Percentiles rank a stretch among this genome's conserved stretches.
Conservation (phyloP, 176 grass and related monocot species). For the Rhipidocladum racemiflorum region DNA sequence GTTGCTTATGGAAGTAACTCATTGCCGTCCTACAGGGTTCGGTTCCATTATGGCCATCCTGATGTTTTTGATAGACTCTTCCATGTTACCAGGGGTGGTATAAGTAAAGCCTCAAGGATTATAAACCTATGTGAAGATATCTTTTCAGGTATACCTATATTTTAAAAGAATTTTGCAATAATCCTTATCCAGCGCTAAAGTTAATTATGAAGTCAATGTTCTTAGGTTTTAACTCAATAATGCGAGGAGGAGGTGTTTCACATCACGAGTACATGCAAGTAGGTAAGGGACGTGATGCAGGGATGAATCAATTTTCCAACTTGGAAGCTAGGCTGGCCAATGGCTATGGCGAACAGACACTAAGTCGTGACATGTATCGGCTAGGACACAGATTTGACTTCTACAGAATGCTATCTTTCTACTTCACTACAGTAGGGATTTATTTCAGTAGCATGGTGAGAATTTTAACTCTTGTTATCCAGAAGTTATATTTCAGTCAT, state of each 20-base stretch:
- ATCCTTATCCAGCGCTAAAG: slow-evolving; percentile 8
- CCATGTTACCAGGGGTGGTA: slow-evolving; percentile 89
- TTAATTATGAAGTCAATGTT: slow-evolving; percentile 34
- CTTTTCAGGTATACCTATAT: slow-evolving; percentile 65
- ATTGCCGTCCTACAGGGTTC: slow-evolving; percentile 50
- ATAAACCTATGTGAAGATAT: slow-evolving; percentile 96
- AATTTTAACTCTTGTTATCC: not conserved
- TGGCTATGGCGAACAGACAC: slow-evolving; percentile 91
- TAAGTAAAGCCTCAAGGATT: slow-evolving; percentile 89
- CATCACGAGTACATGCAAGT: slow-evolving; percentile 99
- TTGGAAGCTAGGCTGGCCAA: slow-evolving; percentile 90
- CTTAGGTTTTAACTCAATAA: slow-evolving; percentile 87
- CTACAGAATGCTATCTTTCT: slow-evolving; percentile 91
- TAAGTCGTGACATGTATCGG: slow-evolving; percentile 87
- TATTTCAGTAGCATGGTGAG: slow-evolving; percentile 99
- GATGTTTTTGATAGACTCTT: slow-evolving; percentile 99
- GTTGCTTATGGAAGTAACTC: not conserved
- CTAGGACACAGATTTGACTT: slow-evolving; percentile 94
- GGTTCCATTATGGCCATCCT: slow-evolving; percentile 94
- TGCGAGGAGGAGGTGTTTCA: slow-evolving; percentile 74
- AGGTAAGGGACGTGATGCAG: slow-evolving; percentile 90
- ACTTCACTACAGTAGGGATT: slow-evolving; percentile 87
- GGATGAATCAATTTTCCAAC: slow-evolving; percentile 88
- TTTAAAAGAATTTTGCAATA: not conserved
- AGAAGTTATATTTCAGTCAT: no score